Evolutionary conservation across 2,329 filamentous ascomycete genomes (phyloP).

Genomic region (Diaporthe australafricana): DNA sequence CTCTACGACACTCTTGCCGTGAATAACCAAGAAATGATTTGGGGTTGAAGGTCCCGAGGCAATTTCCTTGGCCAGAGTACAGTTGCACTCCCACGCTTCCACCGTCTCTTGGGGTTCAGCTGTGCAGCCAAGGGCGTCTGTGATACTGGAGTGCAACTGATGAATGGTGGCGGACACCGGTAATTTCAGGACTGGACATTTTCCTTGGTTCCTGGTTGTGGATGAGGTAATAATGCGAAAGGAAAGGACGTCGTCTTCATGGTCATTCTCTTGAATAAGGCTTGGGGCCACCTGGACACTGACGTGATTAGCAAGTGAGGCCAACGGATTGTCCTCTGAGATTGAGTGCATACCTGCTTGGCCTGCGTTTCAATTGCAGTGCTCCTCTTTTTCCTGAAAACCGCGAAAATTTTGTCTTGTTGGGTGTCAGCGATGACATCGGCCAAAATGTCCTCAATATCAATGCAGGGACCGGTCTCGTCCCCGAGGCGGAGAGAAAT

Average conservation of each 20-base stretch:
- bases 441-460: not conserved
- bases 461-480: not conserved
- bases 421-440: not conserved
- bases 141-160: not conserved
- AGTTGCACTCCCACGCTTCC: conserved; percentile 24
- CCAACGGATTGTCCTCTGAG: too few relatives aligned
- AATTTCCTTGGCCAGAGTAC: not conserved
- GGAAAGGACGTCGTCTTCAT: not conserved
- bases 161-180: not conserved
- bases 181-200: not conserved
- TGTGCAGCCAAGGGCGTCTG: not conserved
- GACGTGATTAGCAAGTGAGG: not conserved
- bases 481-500: conserved; percentile 1
- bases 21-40: conserved; percentile 9
- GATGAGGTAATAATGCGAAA: conserved; percentile 15
- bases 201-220: not conserved
- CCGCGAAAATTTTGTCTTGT: conserved; percentile 1
- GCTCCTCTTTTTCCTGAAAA: not conserved
- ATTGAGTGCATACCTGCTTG: not conserved
- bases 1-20: conserved; percentile 22
- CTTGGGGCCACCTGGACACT: not conserved
- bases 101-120: not conserved
- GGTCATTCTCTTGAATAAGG: not conserved
- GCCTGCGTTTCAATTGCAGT: not conserved
- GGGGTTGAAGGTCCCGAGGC: not conserved